A percentile compares a stretch with the other conserved stretches of the same genome.
Evolutionary conservation across 2,329 filamentous ascomycete species (phyloP).

Genomic region (Scytalidium sp.): DNA sequence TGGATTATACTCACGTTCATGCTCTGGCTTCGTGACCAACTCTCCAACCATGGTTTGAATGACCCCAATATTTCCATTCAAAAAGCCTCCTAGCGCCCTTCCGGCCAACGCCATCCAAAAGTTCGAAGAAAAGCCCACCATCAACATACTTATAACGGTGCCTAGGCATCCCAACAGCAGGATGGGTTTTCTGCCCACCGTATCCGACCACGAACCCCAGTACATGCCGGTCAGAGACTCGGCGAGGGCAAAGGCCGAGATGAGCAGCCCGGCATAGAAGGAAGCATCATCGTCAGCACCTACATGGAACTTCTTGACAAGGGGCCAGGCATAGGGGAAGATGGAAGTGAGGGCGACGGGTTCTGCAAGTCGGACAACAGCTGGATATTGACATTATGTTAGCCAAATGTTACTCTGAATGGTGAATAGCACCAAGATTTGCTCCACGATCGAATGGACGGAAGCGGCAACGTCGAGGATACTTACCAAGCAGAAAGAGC

Average conservation of each 20-base stretch:
- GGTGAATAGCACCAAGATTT: background rate
- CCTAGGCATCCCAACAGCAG: slow-evolving; percentile 77
- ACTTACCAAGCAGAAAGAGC: slow-evolving; percentile 78
- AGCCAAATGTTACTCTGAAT: slow-evolving; percentile 3
- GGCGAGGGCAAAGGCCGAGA: slow-evolving; percentile 79
- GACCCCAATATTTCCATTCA: slow-evolving; percentile 90
- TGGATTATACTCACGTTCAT: slow-evolving; percentile 80
- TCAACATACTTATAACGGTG: slow-evolving; percentile 77
- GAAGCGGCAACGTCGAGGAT: background rate
- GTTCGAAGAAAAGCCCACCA: slow-evolving; percentile 79
- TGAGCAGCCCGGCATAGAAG: slow-evolving; percentile 84
- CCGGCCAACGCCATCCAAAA: slow-evolving; percentile 81
- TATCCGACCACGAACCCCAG: slow-evolving; percentile 83
- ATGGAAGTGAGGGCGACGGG: slow-evolving; percentile 92
- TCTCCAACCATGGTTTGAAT: slow-evolving; percentile 94
- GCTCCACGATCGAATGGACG: too few relatives aligned
- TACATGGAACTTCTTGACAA: slow-evolving; percentile 73
- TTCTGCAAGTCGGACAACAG: slow-evolving; percentile 88
- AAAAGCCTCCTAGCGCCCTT: slow-evolving; percentile 71
- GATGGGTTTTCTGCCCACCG: slow-evolving; percentile 80
- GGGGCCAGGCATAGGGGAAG: slow-evolving; percentile 86
- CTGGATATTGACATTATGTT: slow-evolving; percentile 40
- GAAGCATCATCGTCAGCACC: slow-evolving; percentile 73
- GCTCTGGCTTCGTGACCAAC: slow-evolving; percentile 76
- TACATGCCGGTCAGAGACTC: slow-evolving; percentile 84